Evolutionary conservation across 306 rosid species (phyloP), one percentile per base, ranked within the genome.

Genomic region (Bauhinia variegata): DNA sequence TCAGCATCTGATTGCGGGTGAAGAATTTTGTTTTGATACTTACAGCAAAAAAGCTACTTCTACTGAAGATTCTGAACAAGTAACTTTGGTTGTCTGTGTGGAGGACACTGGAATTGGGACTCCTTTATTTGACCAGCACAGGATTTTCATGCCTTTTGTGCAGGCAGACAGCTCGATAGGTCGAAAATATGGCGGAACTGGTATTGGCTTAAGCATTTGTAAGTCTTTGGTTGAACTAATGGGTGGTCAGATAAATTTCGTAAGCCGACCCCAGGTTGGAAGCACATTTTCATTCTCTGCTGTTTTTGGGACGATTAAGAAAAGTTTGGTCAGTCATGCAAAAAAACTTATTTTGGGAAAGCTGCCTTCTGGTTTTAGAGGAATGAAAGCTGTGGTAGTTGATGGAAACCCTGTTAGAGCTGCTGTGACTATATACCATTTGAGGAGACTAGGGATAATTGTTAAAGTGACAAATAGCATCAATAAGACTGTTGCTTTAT

Each of bases 91-190:
- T 88, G 86, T 95, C 54, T 86, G 89, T 18, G 92, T 95, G 58
- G 99, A 95, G 83, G 99, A 95, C 80, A 95, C 97, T 13, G 99
- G 99, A 59, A 87, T 83, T 41, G 99, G 99, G 46, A 95, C 90
- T 75, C 96, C 97, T n/a, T 74, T 85, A 52, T n/a, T 69, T 17
- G 96, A 96, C 14, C 97, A 95, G 76, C 84, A 82, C 59, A 86
- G 88, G 48, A 88, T 95, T 75, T 91, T 90, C 86, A 85, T 61
- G 84, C 99, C 99, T 49, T 95, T 95, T 82, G 89, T 90, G 88
- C 99, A 95, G 70, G 99, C 92, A 18, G 99, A 95, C 74, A 95
- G 99, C 85, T 95, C 99, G 39, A 95, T 95, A 23, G 90, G 97
- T 49, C 79, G 97, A 80, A 79, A 91, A 58, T 95, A 90, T 65